phyloP scores from a whole-genome alignment of 2,329 filamentous ascomycete species.

The Pseudohalonectria lignicola region DNA sequence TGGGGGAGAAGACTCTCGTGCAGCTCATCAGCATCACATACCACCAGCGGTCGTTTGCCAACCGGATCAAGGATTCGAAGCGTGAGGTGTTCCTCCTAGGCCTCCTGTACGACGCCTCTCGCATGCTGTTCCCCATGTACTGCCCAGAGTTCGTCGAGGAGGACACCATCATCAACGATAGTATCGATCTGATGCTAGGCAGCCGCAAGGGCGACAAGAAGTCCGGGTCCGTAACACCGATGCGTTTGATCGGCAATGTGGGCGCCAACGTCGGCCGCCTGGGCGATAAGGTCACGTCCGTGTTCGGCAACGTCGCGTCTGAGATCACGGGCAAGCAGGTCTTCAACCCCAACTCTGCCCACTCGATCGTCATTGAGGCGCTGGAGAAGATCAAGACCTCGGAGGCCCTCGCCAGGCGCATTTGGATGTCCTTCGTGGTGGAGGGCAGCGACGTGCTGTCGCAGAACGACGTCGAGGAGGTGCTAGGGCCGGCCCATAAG shows the following conservation, averaged over 20 bases:
- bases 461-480: slow-evolving; percentile 74
- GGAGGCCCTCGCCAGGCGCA: slow-evolving; percentile 83
- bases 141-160: slow-evolving; percentile 85
- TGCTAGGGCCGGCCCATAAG: slow-evolving; percentile 65
- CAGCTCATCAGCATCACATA: slow-evolving; percentile 80
- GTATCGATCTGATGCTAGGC: slow-evolving; percentile 58
- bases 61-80: slow-evolving; percentile 82
- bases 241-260: slow-evolving; percentile 59
- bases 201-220: slow-evolving; percentile 27
- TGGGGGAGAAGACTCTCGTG: slow-evolving; percentile 68
- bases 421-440: slow-evolving; percentile 97
- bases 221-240: slow-evolving; percentile 59
- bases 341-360: slow-evolving; percentile 83
- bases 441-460: slow-evolving; percentile 76
- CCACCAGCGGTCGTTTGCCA: slow-evolving; percentile 73
- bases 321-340: slow-evolving; percentile 94
- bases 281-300: slow-evolving; percentile 87
- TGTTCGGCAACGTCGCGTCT: slow-evolving; percentile 84
- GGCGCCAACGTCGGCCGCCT: slow-evolving; percentile 61
- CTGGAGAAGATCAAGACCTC: slow-evolving; percentile 75
- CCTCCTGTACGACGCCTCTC: slow-evolving; percentile 81
- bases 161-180: slow-evolving; percentile 84
- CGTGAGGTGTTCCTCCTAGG: slow-evolving; percentile 71
- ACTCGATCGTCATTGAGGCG: slow-evolving; percentile 81
- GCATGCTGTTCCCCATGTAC: slow-evolving; percentile 82